Conservation (phyloP, 306 rosid species). For the Prunus dulcis region DNA sequence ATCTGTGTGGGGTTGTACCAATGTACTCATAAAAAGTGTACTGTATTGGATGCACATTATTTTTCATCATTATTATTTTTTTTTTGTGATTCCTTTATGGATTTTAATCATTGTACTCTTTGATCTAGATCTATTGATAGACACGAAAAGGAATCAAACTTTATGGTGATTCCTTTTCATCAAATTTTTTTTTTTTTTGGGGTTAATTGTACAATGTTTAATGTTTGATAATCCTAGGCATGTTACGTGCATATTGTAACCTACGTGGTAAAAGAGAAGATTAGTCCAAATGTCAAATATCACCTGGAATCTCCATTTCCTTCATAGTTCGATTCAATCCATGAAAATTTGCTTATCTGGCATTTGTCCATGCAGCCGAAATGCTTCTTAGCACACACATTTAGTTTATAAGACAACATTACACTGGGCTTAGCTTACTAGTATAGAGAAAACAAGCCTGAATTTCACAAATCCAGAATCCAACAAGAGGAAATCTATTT, state of each 20-base stretch:
- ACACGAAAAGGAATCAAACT: too few species aligned
- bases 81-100: too few species aligned
- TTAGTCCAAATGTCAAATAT: not conserved
- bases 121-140: too few species aligned
- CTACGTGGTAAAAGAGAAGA: too few species aligned
- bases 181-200: not conserved
- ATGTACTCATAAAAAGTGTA: not conserved
- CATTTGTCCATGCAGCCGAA: not conserved
- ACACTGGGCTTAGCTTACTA: not conserved
- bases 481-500: not conserved
- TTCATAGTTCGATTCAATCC: not conserved
- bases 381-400: not conserved
- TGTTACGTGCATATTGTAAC: not conserved
- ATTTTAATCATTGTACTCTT: too few species aligned
- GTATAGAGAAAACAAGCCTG: not conserved
- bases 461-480: not conserved
- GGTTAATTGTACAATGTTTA: not conserved
- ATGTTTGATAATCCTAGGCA: not conserved
- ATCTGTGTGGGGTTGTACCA: not conserved
- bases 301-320: not conserved
- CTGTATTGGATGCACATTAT: not conserved
- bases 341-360: not conserved
- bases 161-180: too few species aligned
- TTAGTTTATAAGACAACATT: not conserved
- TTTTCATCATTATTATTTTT: not conserved